Conservation (phyloP, 352 stramenopile genomes). For the Halophytophthora polymorphica region DNA sequence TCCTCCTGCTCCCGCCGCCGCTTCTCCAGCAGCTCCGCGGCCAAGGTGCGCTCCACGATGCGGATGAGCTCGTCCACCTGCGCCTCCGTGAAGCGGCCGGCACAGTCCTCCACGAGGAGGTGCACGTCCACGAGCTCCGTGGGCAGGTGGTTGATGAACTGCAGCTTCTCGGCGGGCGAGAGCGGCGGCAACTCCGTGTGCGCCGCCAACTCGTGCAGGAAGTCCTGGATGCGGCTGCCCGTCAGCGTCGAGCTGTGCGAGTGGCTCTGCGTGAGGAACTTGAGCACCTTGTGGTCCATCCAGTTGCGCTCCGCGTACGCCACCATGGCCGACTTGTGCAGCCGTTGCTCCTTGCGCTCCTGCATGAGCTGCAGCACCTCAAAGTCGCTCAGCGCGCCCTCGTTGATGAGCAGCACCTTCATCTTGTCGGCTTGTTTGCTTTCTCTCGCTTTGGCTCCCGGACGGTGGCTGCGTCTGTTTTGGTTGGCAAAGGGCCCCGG, state of each 20-base stretch:
- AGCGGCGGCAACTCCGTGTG: slow-evolving; percentile 43
- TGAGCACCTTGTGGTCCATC: slow-evolving; percentile 90
- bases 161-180: slow-evolving; percentile 69
- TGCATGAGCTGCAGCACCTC: slow-evolving; percentile 82
- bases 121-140: slow-evolving; percentile 84
- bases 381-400: slow-evolving; percentile 74
- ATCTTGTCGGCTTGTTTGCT: slow-evolving; percentile 26
- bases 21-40: slow-evolving; percentile 24
- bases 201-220: slow-evolving; percentile 52
- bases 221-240: slow-evolving; percentile 50
- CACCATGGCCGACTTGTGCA: slow-evolving; percentile 74
- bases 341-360: slow-evolving; percentile 70
- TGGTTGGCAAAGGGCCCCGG: too few species aligned
- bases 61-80: slow-evolving; percentile 75
- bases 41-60: slow-evolving; percentile 69
- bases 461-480: too few species aligned
- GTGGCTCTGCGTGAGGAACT: slow-evolving; percentile 75
- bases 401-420: slow-evolving; percentile 85
- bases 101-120: slow-evolving; percentile 83
- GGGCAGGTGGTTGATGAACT: slow-evolving; percentile 85
- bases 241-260: slow-evolving; percentile 54
- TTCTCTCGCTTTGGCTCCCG: slow-evolving; percentile 9
- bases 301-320: slow-evolving; percentile 85
- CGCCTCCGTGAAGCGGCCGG: slow-evolving; percentile 65
- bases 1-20: slow-evolving; percentile 21